A percentile compares a stretch with the other conserved stretches of the same genome.
Evolutionary conservation across 129 eudicot species (phyloP).

Genomic region (sunflower (Helianthus annuus)): DNA sequence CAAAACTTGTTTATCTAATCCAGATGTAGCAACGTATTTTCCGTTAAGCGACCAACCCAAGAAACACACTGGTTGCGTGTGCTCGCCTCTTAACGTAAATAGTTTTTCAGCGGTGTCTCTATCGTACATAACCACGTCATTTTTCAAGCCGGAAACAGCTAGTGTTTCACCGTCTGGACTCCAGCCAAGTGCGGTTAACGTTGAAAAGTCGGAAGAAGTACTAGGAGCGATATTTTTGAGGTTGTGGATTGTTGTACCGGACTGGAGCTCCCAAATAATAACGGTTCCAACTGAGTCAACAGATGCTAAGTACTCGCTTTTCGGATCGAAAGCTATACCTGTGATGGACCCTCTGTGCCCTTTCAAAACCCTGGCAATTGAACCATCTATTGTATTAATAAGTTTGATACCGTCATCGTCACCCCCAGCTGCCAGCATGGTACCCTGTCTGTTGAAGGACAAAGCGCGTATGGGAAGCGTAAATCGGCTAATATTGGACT

Average conservation of each 20-base stretch:
- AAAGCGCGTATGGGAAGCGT: constrained; percentile 88
- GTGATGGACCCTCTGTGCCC: constrained; percentile 91
- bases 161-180: constrained; percentile 96
- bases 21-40: constrained; percentile 89
- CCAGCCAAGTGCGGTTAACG: constrained; percentile 68
- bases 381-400: constrained; percentile 88
- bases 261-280: constrained; percentile 82
- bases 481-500: constrained; percentile 84
- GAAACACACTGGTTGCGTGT: constrained; percentile 67
- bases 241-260: constrained; percentile 67
- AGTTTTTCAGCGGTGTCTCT: constrained; percentile 98
- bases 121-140: constrained; percentile 90
- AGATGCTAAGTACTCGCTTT: constrained; percentile 89
- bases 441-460: constrained; percentile 89
- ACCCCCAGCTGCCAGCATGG: constrained; percentile 96
- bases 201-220: constrained; percentile 53
- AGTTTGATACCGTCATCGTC: constrained; percentile 98
- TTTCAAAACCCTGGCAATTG: constrained; percentile 90
- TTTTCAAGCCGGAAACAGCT: constrained; percentile 85
- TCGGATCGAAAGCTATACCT: constrained; percentile 88
- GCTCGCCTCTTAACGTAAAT: constrained; percentile 86
- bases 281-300: constrained; percentile 83
- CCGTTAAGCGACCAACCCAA: constrained; percentile 91
- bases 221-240: constrained; percentile 72
- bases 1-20: constrained; percentile 77